Conservation (phyloP, 2,329 filamentous ascomycete genomes). For the Pestalotiopsis sp. region DNA sequence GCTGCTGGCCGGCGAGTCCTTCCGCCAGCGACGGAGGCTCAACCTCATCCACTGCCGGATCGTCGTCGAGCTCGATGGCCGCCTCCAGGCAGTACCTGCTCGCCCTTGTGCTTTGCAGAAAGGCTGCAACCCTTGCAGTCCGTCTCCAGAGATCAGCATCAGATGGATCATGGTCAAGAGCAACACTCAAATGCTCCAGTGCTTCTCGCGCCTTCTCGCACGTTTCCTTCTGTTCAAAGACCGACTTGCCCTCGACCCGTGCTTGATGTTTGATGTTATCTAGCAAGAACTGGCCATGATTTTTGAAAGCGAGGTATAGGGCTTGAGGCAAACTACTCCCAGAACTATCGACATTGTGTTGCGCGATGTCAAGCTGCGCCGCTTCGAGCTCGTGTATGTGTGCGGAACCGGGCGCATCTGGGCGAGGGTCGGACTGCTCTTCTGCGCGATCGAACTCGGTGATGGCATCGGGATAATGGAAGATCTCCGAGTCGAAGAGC, state of each 20-base stretch:
- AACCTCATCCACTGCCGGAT: slow-evolving; percentile 64
- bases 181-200: slow-evolving; percentile 59
- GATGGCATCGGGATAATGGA: slow-evolving; percentile 84
- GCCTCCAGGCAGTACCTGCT: slow-evolving; percentile 67
- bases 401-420: slow-evolving; percentile 48
- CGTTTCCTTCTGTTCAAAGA: slow-evolving; percentile 41
- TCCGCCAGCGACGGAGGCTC: slow-evolving; percentile 67
- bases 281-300: slow-evolving; percentile 89
- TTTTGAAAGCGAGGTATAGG: slow-evolving; percentile 92
- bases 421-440: slow-evolving; percentile 50
- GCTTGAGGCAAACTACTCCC: slow-evolving; percentile 86
- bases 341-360: slow-evolving; percentile 70
- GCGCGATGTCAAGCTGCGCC: slow-evolving; percentile 33
- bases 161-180: slow-evolving; percentile 67
- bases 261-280: slow-evolving; percentile 67
- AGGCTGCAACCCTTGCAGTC: slow-evolving; percentile 59
- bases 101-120: slow-evolving; percentile 59
- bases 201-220: slow-evolving; percentile 46
- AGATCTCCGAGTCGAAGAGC: slow-evolving; percentile 91
- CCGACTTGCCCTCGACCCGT: slow-evolving; percentile 31
- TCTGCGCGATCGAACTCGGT: slow-evolving; percentile 82
- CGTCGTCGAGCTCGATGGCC: slow-evolving; percentile 69
- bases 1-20: slow-evolving; percentile 63
- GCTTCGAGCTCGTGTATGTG: slow-evolving; percentile 56
- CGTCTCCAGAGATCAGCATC: slow-evolving; percentile 69